Base-by-base conservation (phyloP, 2,329 filamentous ascomycete species). In the Xylaria sp. region DNA sequence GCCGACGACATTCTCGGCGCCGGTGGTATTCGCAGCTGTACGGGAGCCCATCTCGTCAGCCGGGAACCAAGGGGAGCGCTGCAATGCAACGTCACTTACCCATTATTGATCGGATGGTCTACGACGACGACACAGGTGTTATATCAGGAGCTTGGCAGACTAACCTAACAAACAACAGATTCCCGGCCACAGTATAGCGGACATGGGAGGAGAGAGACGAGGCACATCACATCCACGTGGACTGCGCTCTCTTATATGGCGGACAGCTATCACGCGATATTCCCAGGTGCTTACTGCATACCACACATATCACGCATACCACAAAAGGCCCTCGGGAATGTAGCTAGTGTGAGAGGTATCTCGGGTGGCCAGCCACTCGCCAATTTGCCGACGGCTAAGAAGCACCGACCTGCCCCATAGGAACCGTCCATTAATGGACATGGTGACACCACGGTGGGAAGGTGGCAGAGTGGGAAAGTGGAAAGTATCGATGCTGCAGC, bases 1-100 rank as follows among this genome's bases (percentile, higher is more conserved):
- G 58, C 65, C 67, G 57, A 66, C 65, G 54, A 68, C 58, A 29
- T 69, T 68, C 59, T 69, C 65, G 53, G 67, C 42, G 9, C 62
- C 67, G 9, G 57, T 25, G n/a, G 11, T 31, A 39, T 60, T 61
- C 22, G 65, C 17, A 65, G 65, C 67, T 69, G 31, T 42, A 42
- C 1, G 13, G 11, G 49, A 7, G 17, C 17, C 13, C 11, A 17
- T 11, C n/a, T 5, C 2, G 17, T 66, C n/a, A 63, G 60, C 33
- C 31, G 15, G 17, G 5, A 22, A 17, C 27, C 6, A 25, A 36
- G 3, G n/a, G n/a, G 38, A 42, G 5, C 13, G 22, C 31, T 20
- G 1, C 29, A 22, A 50, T 36, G 25, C 31, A n/a, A 42, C 20
- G 25, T 25, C 51, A 45, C 58, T 29, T 66, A 66, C 66, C 62